These are phyloP conservation scores for Botryotinia convoluta DNA, from an alignment of 2,329 filamentous ascomycete species.

Conservation along the genomic window DNA sequence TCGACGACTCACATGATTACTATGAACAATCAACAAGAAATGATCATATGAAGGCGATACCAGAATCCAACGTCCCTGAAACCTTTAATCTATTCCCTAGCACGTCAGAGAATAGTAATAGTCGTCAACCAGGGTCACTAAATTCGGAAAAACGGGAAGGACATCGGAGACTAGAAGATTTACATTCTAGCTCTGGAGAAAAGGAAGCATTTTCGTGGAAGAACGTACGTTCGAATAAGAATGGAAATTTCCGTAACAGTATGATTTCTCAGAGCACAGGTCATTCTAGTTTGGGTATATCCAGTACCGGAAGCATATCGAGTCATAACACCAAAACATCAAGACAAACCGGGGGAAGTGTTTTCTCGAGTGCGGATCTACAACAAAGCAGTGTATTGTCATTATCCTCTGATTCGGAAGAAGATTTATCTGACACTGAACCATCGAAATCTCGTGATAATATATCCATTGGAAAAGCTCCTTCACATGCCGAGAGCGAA, in stretches of 20 bases:
- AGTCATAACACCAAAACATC: conserved; percentile 38
- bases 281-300: conserved; percentile 25
- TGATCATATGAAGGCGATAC: conserved; percentile 31
- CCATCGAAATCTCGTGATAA: conserved; percentile 21
- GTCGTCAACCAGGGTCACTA: neutral
- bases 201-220: conserved; percentile 33
- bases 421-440: conserved; percentile 28
- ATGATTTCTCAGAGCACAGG: conserved; percentile 6
- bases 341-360: conserved; percentile 32
- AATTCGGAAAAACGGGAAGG: conserved; percentile 7
- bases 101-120: neutral
- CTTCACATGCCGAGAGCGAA: conserved; percentile 19
- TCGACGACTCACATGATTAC: conserved; percentile 28
- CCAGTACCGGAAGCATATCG: conserved; percentile 36
- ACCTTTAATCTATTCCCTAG: neutral
- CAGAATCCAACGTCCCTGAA: conserved; percentile 30
- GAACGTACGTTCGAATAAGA: conserved; percentile 27
- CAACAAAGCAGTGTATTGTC: conserved; percentile 38
- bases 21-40: conserved; percentile 31
- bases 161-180: conserved; percentile 7
- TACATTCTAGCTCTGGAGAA: conserved; percentile 6
- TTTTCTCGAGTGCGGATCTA: conserved; percentile 34
- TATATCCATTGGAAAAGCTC: conserved; percentile 10
- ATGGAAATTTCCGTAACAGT: conserved; percentile 11
- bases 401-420: conserved; percentile 38